These are phyloP conservation scores for Candida incommunis DNA, from an alignment of 805 yeast species.

Conservation along the genomic window DNA sequence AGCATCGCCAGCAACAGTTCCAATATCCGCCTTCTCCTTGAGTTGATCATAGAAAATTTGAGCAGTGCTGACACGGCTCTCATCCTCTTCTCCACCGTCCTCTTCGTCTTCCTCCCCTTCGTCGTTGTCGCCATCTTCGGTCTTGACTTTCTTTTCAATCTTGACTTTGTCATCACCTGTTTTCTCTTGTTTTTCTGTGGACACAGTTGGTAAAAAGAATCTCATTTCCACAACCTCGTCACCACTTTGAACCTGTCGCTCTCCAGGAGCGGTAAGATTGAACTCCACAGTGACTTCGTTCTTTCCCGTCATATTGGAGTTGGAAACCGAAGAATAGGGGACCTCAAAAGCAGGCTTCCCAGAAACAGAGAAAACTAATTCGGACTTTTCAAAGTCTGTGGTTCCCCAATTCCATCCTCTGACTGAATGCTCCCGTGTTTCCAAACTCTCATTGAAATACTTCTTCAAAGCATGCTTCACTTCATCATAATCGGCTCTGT, in stretches of 20 bases:
- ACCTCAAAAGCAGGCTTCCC: slow-evolving; percentile 86
- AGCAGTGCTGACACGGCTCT: slow-evolving; percentile 54
- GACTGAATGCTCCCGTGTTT: slow-evolving; percentile 77
- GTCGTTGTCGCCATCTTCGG: slow-evolving; percentile 15
- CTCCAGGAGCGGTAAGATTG: slow-evolving; percentile 37
- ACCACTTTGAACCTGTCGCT: slow-evolving; percentile 51
- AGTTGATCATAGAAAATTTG: slow-evolving; percentile 77
- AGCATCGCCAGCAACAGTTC: slow-evolving; percentile 88
- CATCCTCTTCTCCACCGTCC: slow-evolving; percentile 23
- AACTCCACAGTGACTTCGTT: slow-evolving; percentile 89
- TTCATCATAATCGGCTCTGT: slow-evolving; percentile 59
- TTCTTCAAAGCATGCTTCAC: slow-evolving; percentile 75
- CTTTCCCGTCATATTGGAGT: slow-evolving; percentile 81
- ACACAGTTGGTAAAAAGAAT: slow-evolving; percentile 83
- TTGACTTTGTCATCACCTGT: slow-evolving; percentile 26
- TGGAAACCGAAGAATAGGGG: slow-evolving; percentile 66
- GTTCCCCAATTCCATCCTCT: slow-evolving; percentile 99
- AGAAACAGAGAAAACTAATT: slow-evolving; percentile 70
- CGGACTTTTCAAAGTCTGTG: slow-evolving; percentile 83
- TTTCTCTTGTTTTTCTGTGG: no score
- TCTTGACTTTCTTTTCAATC: slow-evolving; percentile 18
- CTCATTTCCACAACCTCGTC: slow-evolving; percentile 94
- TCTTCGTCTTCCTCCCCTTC: slow-evolving; percentile 24
- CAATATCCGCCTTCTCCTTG: slow-evolving; percentile 87
- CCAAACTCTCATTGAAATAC: slow-evolving; percentile 58